These are phyloP conservation scores for Neodidymelliopsis sp. DNA, from an alignment of 2,329 filamentous ascomycete species.

Conservation along the genomic window DNA sequence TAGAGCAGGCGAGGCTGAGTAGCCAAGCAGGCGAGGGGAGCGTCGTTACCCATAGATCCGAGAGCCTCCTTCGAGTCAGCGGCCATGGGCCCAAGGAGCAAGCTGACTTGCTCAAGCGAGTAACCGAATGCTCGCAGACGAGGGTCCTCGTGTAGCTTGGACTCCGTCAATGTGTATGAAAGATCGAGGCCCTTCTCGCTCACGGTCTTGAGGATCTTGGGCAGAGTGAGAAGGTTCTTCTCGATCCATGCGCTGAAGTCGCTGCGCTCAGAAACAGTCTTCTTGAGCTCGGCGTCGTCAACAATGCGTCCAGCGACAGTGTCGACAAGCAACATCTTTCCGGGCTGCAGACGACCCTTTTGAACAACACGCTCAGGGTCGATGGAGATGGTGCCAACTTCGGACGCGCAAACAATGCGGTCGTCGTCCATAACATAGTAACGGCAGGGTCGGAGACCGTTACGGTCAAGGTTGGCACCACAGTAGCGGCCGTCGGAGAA, in stretches of 20 bases:
- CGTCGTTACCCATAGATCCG: constrained; percentile 98
- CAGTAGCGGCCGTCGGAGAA: constrained; percentile 97
- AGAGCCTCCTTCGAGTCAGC: constrained; percentile 97
- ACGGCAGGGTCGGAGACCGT: constrained; percentile 92
- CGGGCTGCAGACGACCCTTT: constrained; percentile 92
- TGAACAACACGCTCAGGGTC: constrained; percentile 90
- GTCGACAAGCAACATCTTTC: constrained; percentile 95
- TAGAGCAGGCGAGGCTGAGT: constrained; percentile 86
- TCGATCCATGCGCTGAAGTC: constrained; percentile 92
- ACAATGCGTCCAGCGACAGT: constrained; percentile 91
- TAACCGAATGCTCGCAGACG: constrained; percentile 89
- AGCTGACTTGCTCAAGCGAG: constrained; percentile 91
- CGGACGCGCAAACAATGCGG: constrained; percentile 94
- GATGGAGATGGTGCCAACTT: constrained; percentile 91
- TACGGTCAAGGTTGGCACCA: constrained; percentile 94
- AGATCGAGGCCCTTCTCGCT: constrained; percentile 68
- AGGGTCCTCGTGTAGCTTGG: constrained; percentile 81
- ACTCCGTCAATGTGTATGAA: constrained; percentile 70
- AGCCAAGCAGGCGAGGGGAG: constrained; percentile 89
- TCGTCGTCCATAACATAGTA: constrained; percentile 98
- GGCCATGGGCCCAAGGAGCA: constrained; percentile 93
- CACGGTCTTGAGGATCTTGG: constrained; percentile 73
- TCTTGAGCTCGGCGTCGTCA: constrained; percentile 90
- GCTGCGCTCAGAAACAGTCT: constrained; percentile 82
- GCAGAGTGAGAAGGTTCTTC: constrained; percentile 81